A percentile compares a stretch with the other conserved stretches of the same genome.
These are phyloP conservation scores for Amphichorda felina DNA, from an alignment of 2,329 filamentous ascomycete species.

Conservation along the genomic window DNA sequence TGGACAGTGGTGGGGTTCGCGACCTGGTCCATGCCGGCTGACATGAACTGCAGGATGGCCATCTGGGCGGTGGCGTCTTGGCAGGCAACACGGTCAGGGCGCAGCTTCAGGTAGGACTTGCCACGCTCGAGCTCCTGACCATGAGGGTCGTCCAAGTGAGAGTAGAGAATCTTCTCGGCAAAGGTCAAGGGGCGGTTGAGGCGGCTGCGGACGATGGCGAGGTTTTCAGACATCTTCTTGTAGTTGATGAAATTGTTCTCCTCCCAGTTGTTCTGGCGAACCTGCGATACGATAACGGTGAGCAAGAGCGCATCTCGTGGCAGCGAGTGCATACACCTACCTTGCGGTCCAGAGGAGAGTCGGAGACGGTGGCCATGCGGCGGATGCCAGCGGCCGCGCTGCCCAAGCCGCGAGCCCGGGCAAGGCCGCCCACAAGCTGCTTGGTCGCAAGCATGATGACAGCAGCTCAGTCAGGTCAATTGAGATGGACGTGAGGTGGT, in stretches of 20 bases:
- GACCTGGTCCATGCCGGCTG: conserved; percentile 88
- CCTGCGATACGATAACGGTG: conserved; percentile 21
- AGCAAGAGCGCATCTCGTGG: neutral
- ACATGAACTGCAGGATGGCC: conserved; percentile 99
- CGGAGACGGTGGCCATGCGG: conserved; percentile 74
- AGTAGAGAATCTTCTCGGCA: conserved; percentile 98
- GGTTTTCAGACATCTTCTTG: conserved; percentile 98
- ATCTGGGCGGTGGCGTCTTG: conserved; percentile 99
- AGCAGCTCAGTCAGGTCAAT: conserved; percentile 14
- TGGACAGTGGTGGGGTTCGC: conserved; percentile 93
- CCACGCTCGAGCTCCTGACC: conserved; percentile 94
- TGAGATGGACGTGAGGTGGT: conserved; percentile 10
- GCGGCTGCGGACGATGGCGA: conserved; percentile 76
- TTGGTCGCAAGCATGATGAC: conserved; percentile 57
- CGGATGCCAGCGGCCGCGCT: conserved; percentile 49
- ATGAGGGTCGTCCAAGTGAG: conserved; percentile 93
- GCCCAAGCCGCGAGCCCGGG: conserved; percentile 46
- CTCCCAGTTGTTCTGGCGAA: conserved; percentile 96
- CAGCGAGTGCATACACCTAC: conserved; percentile 26
- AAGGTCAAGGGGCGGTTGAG: conserved; percentile 90
- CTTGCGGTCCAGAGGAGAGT: conserved; percentile 84
- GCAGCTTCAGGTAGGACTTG: conserved; percentile 88
- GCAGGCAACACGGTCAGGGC: conserved; percentile 95
- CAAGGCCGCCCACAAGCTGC: conserved; percentile 54
- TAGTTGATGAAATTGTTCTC: conserved; percentile 98